A percentile compares a stretch with the other conserved stretches of the same genome.
These are phyloP conservation scores for Yarrowia hollandica DNA, from an alignment of 805 yeast genomes.

Conservation along the genomic window DNA sequence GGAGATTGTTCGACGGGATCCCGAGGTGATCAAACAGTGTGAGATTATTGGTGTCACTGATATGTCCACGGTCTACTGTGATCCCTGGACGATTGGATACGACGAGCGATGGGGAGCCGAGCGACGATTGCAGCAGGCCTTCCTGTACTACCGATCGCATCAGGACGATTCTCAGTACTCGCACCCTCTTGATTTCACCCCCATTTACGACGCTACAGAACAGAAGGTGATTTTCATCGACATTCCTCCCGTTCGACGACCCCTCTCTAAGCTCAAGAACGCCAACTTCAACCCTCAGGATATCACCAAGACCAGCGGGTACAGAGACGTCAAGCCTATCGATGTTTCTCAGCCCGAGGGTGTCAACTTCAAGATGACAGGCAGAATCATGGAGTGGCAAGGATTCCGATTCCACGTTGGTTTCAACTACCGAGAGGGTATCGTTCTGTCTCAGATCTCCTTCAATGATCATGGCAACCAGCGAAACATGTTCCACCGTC, in stretches of 20 bases:
- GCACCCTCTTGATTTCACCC: conserved; percentile 73
- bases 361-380: conserved; percentile 70
- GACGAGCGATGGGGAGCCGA: conserved; percentile 78
- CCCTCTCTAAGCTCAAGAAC: conserved; percentile 65
- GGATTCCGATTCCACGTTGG: conserved; percentile 78
- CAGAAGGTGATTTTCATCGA: conserved; percentile 70
- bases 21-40: conserved; percentile 71
- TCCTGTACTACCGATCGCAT: conserved; percentile 71
- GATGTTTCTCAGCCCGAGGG: conserved; percentile 79
- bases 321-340: conserved; percentile 66
- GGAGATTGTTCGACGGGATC: conserved; percentile 65
- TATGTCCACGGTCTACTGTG: conserved; percentile 62
- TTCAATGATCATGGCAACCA: conserved; percentile 53
- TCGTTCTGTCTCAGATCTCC: conserved; percentile 69
- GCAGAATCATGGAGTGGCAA: conserved; percentile 72
- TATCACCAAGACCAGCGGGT: conserved; percentile 59
- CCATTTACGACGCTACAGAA: conserved; percentile 73
- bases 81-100: conserved; percentile 70
- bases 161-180: conserved; percentile 73
- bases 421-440: conserved; percentile 83
- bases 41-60: conserved; percentile 68
- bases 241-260: conserved; percentile 72
- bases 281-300: conserved; percentile 70
- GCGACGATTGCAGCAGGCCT: conserved; percentile 75
- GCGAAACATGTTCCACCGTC: conserved; percentile 74